Evolutionary conservation across 352 stramenopile genomes (phyloP).

Genomic region (Aphanomyces astaci): DNA sequence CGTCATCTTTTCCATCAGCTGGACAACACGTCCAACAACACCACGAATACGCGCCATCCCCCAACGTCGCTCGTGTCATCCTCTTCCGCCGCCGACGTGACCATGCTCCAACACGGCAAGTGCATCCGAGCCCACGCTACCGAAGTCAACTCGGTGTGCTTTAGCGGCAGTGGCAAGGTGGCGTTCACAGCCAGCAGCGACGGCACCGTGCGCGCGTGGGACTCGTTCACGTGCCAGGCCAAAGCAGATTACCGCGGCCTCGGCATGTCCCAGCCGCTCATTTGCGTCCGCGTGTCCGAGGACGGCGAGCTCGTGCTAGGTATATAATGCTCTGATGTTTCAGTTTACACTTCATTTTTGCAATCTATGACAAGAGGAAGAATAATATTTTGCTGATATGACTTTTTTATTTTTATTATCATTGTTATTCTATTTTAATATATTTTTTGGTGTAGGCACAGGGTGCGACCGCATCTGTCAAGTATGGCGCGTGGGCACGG

Average conservation of each 20-base stretch:
- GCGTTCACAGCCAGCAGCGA: constrained; percentile 78
- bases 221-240: constrained; percentile 38
- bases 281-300: constrained; percentile 71
- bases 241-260: constrained; percentile 72
- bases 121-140: constrained; percentile 69
- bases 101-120: constrained; percentile 32
- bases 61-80: constrained; percentile 4
- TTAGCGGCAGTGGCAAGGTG: constrained; percentile 74
- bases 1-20: too few relatives aligned
- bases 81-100: constrained; percentile 31
- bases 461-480: constrained; percentile 80
- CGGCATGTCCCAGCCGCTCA: constrained; percentile 68
- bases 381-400: too few relatives aligned
- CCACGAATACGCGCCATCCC: constrained; percentile 1
- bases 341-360: too few relatives aligned
- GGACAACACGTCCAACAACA: too few relatives aligned
- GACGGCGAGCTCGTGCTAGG: constrained; percentile 65
- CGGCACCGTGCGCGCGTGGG: constrained; percentile 72
- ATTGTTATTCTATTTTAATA: too few relatives aligned
- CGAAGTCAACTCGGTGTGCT: constrained; percentile 78
- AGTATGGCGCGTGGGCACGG: constrained; percentile 73
- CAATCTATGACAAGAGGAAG: too few relatives aligned
- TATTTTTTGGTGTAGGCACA: constrained; percentile 42
- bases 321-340: not conserved
- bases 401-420: too few relatives aligned